Base-by-base conservation (phyloP, 2,329 filamentous ascomycete genomes). In the Epichloe festucae region DNA sequence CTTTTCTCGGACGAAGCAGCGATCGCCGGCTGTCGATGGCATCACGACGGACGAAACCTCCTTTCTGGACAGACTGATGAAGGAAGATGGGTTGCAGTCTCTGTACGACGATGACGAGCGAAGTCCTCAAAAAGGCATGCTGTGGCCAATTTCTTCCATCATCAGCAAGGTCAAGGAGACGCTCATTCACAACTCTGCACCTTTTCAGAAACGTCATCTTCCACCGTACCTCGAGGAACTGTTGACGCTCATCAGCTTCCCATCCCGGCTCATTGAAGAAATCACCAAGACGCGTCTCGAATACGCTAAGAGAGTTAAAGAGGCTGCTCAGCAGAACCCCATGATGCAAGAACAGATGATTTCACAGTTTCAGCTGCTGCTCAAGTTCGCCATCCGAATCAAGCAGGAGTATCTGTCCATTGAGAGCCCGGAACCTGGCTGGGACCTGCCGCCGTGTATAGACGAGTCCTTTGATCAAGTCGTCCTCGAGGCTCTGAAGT, bases 261-360 rank as follows among this genome's bases (percentile, higher is more conserved):
- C 93, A 1, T 95, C 90, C 1, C 85, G 93, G 8, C 77, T 98
- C 38, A 93, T 98, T 41, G 89, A 97, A 67, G 93, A 97, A 65
- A 94, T 98, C 62, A 96, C 96, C 64, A 86, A 86, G 50, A 86
- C 95, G 59, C 85, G 93, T 53, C 76, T 97, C 31, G 87, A 84
- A 10, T 97, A 96, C 66, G 90, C 91, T 17, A 89, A 84, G 70
- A 91, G 89, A 66, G 95, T 96, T 82, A 95, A 91, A 69, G 91
- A 97, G 62, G 89, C 89, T 10, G 85, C 89, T 2, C 87, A 93
- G 70, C 88, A 95, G 65, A 94, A 90, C 57, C 78, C 87, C 27
- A 85, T 98, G 72, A 89, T 98, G 77, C 87, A 94, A 54, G 90
- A 97, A 64, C 91, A 97, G 69, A 95, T 97, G 87, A 96, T 98